phyloP scores from a whole-genome alignment of 352 stramenopile species.

The Pythium myriotylum region DNA sequence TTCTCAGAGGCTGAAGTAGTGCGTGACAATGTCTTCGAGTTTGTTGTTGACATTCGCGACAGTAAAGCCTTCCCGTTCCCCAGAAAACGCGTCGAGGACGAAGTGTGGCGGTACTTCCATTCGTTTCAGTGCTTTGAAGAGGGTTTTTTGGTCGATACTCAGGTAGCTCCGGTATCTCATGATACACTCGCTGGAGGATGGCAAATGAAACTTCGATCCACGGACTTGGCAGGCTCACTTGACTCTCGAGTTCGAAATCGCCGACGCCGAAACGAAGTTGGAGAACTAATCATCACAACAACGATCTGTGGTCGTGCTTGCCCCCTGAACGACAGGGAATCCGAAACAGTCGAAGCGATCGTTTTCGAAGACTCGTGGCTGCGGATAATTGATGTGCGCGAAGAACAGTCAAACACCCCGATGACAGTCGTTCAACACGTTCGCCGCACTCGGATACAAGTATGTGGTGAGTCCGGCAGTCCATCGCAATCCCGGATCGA shows the following conservation, averaged over 20 bases:
- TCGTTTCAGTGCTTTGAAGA: constrained; percentile 4
- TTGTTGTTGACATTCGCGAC: constrained; percentile 2
- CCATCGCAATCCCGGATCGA: background rate
- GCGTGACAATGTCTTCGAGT: background rate
- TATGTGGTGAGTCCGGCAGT: background rate
- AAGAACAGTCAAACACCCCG: background rate
- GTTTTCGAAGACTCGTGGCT: constrained; percentile 16
- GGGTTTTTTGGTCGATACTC: constrained; percentile 2
- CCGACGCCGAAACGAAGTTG: constrained; percentile 6
- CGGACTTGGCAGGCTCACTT: background rate
- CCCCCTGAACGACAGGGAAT: background rate
- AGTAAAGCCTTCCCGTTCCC: constrained; percentile 1
- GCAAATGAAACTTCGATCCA: background rate
- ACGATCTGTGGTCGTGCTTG: background rate
- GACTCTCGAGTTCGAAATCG: constrained; percentile 1
- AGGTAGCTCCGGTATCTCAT: no score
- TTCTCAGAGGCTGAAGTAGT: constrained; percentile 8
- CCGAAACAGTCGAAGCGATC: background rate
- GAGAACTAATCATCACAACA: constrained; percentile 9
- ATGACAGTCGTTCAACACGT: constrained; percentile 5
- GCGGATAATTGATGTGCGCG: background rate
- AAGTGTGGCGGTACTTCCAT: constrained; percentile 10
- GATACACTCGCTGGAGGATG: constrained; percentile 5
- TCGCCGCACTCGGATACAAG: background rate
- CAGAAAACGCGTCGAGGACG: background rate